Evolutionary conservation across 257 asterid species (phyloP), one percentile per base, ranked within the genome.

Genomic region (Jacaranda mimosifolia): DNA sequence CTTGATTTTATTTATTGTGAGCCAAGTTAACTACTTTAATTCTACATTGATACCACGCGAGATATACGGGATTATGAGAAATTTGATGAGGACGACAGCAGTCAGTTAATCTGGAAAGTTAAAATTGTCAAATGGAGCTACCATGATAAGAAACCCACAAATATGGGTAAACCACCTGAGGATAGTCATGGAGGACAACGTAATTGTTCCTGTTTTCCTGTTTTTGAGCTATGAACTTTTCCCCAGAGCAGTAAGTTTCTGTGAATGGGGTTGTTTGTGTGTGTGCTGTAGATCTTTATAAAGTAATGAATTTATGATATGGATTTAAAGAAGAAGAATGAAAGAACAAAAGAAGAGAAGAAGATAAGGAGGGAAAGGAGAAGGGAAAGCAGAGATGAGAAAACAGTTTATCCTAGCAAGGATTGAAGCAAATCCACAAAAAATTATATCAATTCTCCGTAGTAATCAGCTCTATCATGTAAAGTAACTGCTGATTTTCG

Each of bases 401-500:
- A 35, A 60, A 52, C 48, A 46, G 55, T 56, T 38, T 21, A 38
- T 49, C 49, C 70, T 57, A 6, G 36, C 66, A 58, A 39, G 59
- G 59, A 17, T 43, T 60, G 60, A 21, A 63, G 52, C 48, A 55
- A 10, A 9, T 38, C 75, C 18, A 56, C 6, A 9, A 12, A 19
- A 42, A 49, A 45, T 7, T 45, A 18, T 45, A n/a, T 56, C 12
- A 49, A 32, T 46, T 14, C 46, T 56, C 43, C 38, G 17, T 21
- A 62, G 9, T 73, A 32, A 77, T 48, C 63, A 9, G 40, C 63
- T 55, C 35, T 45, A 40, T 57, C 17, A n/a, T 68, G 63, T 18
- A 32, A 67, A 78, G 63, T 70, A 76, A 64, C 36, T 51, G 63
- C 49, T 56, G 39, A 39, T 52, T 15, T 65, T 74, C 10, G 10